Percentiles rank a stretch among this genome's conserved stretches.
These are phyloP conservation scores for Clarireedia hainanense DNA, from an alignment of 2,329 filamentous ascomycete genomes.

Conservation along the genomic window DNA sequence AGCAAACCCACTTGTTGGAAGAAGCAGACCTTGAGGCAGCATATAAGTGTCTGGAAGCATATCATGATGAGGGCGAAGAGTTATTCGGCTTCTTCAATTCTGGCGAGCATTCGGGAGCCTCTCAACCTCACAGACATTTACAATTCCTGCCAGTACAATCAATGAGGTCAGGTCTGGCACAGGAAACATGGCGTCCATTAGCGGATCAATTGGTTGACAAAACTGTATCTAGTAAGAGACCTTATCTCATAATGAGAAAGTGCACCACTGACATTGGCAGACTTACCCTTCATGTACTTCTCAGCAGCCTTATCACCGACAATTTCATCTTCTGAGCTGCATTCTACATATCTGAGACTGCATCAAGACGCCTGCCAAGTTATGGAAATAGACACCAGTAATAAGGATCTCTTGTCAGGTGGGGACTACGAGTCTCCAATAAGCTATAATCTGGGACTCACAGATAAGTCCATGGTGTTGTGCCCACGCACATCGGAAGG, in stretches of 20 bases:
- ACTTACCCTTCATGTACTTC: conserved; percentile 28
- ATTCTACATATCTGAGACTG: conserved; percentile 21
- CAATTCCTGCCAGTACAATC: conserved; percentile 60
- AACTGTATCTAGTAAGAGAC: conserved; percentile 12
- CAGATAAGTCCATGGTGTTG: conserved; percentile 43
- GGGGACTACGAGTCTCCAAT: conserved; percentile 35
- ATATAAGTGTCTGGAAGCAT: conserved; percentile 51
- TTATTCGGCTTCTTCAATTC: conserved; percentile 44
- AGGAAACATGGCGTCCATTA: conserved; percentile 42
- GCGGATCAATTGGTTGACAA: conserved; percentile 32
- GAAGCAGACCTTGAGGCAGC: conserved; percentile 52
- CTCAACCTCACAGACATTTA: conserved; percentile 63
- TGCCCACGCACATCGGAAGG: conserved; percentile 49
- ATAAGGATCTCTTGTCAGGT: background rate
- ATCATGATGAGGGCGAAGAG: conserved; percentile 35
- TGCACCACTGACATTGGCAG: conserved; percentile 7
- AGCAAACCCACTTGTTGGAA: conserved; percentile 58
- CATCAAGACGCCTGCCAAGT: conserved; percentile 18
- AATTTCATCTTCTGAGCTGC: conserved; percentile 16
- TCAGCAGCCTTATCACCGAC: conserved; percentile 15
- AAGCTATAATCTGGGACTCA: conserved; percentile 58
- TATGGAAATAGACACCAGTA: background rate
- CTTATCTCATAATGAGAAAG: background rate
- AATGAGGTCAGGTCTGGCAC: conserved; percentile 46
- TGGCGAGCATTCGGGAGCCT: conserved; percentile 59